Percentiles rank a stretch among this genome's conserved stretches.
These are phyloP conservation scores for Coelomomyces lativittatus DNA, from an alignment of 371 early-diverging fungal genomes.

Conservation along the genomic window DNA sequence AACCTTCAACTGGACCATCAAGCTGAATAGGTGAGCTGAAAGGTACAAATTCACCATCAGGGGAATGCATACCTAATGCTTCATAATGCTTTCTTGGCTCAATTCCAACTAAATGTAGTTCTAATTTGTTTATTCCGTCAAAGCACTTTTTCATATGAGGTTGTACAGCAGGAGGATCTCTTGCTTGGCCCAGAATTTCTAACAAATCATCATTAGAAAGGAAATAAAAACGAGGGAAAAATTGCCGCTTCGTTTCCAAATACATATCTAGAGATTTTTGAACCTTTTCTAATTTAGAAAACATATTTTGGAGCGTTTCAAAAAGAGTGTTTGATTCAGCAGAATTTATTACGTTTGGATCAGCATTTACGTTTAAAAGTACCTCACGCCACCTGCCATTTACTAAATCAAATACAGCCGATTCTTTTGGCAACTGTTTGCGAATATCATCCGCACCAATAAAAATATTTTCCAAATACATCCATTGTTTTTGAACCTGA, in stretches of 20 bases:
- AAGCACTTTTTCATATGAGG: slow-evolving; percentile 38
- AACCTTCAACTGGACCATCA: slow-evolving; percentile 31
- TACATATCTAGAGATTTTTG: slow-evolving; percentile 38
- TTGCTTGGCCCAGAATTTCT: slow-evolving; percentile 27
- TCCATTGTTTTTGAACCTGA: slow-evolving; percentile 32
- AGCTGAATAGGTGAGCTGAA: slow-evolving; percentile 16
- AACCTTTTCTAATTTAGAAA: slow-evolving; percentile 26
- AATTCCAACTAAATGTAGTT: slow-evolving; percentile 13
- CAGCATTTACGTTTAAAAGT: slow-evolving; percentile 9
- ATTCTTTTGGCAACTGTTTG: slow-evolving; percentile 35
- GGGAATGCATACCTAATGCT: slow-evolving; percentile 30
- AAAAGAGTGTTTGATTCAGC: slow-evolving; percentile 10
- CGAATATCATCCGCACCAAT: slow-evolving; percentile 36
- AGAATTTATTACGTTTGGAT: slow-evolving; percentile 16
- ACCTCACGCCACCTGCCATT: slow-evolving; percentile 16
- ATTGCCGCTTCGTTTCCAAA: slow-evolving; percentile 28
- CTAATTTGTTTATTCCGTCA: slow-evolving; percentile 25
- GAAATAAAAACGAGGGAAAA: slow-evolving; percentile 39
- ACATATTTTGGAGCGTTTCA: slow-evolving; percentile 22
- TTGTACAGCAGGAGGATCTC: slow-evolving; percentile 33
- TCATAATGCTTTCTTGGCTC: slow-evolving; percentile 22
- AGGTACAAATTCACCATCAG: slow-evolving; percentile 34
- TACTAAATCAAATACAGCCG: slow-evolving; percentile 22
- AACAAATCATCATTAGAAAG: slow-evolving; percentile 33
- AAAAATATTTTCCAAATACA: slow-evolving; percentile 39